A percentile compares a stretch with the other conserved stretches of the same genome.
phyloP scores from a whole-genome alignment of 495 filamentous ascomycete species.

The Penicillium coffeae region DNA sequence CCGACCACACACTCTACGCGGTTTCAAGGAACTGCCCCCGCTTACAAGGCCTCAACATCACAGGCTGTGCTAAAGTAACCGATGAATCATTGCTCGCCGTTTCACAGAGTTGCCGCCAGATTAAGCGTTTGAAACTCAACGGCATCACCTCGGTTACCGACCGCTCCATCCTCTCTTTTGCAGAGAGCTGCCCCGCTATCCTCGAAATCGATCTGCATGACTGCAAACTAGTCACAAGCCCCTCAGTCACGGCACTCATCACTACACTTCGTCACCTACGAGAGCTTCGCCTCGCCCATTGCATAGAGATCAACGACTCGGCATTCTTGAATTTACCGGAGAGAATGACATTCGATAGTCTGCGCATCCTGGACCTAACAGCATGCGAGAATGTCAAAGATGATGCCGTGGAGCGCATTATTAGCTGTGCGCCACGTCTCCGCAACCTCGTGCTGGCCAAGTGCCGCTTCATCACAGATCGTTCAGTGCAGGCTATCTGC shows the following conservation, averaged over 20 bases:
- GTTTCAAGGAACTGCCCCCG: slow-evolving; percentile 76
- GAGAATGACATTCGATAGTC: slow-evolving; percentile 68
- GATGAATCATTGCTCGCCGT: slow-evolving; percentile 81
- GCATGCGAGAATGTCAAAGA: slow-evolving; percentile 80
- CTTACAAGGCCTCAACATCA: slow-evolving; percentile 91
- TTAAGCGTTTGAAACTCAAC: slow-evolving; percentile 97
- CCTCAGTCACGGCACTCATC: slow-evolving; percentile 74
- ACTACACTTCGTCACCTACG: slow-evolving; percentile 73
- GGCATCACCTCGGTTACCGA: slow-evolving; percentile 78
- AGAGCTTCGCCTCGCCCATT: slow-evolving; percentile 82
- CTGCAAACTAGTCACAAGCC: slow-evolving; percentile 74
- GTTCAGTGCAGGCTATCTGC: slow-evolving; percentile 80
- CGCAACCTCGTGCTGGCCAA: slow-evolving; percentile 93
- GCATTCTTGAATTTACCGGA: slow-evolving; percentile 82
- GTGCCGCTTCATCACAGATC: slow-evolving; percentile 87
- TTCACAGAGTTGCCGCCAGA: slow-evolving; percentile 74
- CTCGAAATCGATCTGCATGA: slow-evolving; percentile 94
- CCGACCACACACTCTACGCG: slow-evolving; percentile 74
- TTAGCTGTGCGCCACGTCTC: slow-evolving; percentile 78
- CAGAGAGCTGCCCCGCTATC: slow-evolving; percentile 81
- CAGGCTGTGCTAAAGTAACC: slow-evolving; percentile 76
- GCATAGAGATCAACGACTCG: slow-evolving; percentile 72
- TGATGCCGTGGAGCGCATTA: slow-evolving; percentile 79
- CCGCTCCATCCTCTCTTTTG: slow-evolving; percentile 75
- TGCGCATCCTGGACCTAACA: slow-evolving; percentile 92